phyloP scores from a whole-genome alignment of 139 green algal genomes.

The Marvania coccoides region DNA sequence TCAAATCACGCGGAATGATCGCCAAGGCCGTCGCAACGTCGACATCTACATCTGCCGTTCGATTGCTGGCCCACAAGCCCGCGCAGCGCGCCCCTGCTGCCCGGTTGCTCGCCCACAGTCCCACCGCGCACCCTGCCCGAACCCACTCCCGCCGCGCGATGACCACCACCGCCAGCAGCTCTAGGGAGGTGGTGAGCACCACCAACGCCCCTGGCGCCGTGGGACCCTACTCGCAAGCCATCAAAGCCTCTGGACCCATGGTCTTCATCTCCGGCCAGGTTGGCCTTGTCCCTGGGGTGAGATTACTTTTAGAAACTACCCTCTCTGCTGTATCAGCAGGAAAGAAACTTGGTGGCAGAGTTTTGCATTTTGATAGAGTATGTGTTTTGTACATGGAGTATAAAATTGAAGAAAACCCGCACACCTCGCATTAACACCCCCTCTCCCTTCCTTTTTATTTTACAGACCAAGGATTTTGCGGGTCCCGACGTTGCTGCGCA shows the following conservation, averaged over 20 bases:
- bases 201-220: slow-evolving; percentile 82
- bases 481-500: slow-evolving; percentile 64
- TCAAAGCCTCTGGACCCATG: slow-evolving; percentile 71
- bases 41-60: neutral
- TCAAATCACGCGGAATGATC: too few relatives aligned
- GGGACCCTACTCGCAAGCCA: slow-evolving; percentile 87
- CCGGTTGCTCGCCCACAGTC: neutral
- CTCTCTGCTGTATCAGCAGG: neutral
- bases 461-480: slow-evolving; percentile 78
- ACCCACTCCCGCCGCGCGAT: neutral
- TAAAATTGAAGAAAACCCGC: too few relatives aligned
- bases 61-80: neutral
- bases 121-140: neutral
- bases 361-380: neutral
- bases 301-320: too few relatives aligned
- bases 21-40: too few relatives aligned
- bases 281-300: slow-evolving; percentile 65
- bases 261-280: slow-evolving; percentile 89
- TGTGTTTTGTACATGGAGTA: too few relatives aligned
- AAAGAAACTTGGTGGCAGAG: neutral
- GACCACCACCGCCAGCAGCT: neutral
- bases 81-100: too few relatives aligned
- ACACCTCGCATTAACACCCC: too few relatives aligned
- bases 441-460: too few relatives aligned
- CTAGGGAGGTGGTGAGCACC: slow-evolving; percentile 45